Conservation (phyloP, 1,284 basidiomycete genomes). For the Filobasidium uniguttulatum region DNA sequence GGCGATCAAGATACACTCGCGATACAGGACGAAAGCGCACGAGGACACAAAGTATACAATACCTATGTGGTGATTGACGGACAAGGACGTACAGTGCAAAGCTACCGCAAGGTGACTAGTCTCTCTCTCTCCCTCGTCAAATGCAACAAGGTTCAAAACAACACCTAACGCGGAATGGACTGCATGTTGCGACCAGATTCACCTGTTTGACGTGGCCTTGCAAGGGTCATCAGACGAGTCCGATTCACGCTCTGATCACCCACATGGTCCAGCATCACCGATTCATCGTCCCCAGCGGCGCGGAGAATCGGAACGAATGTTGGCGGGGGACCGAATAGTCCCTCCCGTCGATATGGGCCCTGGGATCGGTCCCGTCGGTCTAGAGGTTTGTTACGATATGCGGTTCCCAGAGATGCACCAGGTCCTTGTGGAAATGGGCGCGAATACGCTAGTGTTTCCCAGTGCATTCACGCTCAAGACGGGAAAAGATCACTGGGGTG, state of each 20-base stretch:
- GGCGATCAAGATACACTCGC: conserved; percentile 19
- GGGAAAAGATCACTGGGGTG: conserved; percentile 34
- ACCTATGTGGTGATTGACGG: conserved; percentile 39
- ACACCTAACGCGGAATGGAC: too few relatives aligned
- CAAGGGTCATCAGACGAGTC: conserved; percentile 24
- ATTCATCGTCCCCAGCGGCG: too few relatives aligned
- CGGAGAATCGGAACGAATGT: conserved; percentile 30
- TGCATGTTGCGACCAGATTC: conserved; percentile 29
- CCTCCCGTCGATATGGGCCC: conserved; percentile 22
- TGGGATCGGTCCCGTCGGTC: conserved; percentile 36
- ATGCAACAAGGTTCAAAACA: not conserved
- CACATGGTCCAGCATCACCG: conserved; percentile 17
- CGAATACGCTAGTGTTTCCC: conserved; percentile 41
- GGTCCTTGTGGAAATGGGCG: conserved; percentile 36
- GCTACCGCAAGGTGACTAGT: conserved; percentile 36
- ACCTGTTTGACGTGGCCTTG: conserved; percentile 43
- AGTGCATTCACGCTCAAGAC: conserved; percentile 41
- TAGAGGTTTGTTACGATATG: conserved; percentile 45
- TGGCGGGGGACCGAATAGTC: conserved; percentile 31
- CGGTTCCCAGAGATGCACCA: conserved; percentile 41
- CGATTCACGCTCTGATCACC: conserved; percentile 17
- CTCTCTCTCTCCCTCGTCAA: not conserved
- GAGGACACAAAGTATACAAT: conserved; percentile 37
- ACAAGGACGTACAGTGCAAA: conserved; percentile 30
- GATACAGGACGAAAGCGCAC: conserved; percentile 18